A percentile compares a stretch with the other conserved stretches of the same genome.
Conservation (phyloP, 2,329 filamentous ascomycete genomes). For the Celoporthe dispersa region DNA sequence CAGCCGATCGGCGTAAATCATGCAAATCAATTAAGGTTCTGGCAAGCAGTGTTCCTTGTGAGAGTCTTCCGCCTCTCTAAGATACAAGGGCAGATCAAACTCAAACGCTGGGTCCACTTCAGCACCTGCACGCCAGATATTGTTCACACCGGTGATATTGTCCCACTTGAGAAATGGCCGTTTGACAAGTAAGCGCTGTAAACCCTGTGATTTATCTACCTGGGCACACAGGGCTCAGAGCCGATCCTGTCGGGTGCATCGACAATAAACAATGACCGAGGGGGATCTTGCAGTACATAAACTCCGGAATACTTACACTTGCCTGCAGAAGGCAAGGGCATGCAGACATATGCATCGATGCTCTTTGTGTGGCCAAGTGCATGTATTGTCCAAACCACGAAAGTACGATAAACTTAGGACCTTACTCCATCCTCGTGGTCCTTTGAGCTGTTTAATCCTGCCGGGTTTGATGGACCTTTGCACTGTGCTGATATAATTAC, state of each 20-base stretch:
- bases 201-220: too few species aligned
- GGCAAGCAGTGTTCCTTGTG: constrained; percentile 12
- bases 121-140: not conserved
- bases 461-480: too few species aligned
- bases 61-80: not conserved
- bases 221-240: too few species aligned
- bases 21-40: not conserved
- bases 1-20: not conserved
- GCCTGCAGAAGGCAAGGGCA: not conserved
- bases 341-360: not conserved
- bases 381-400: too few species aligned
- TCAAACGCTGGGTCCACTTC: not conserved
- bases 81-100: not conserved
- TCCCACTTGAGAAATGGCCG: too few species aligned
- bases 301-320: too few species aligned
- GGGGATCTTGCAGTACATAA: too few species aligned
- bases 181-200: too few species aligned
- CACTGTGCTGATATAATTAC: not conserved
- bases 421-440: not conserved
- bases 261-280: not conserved
- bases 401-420: not conserved
- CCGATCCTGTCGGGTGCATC: not conserved
- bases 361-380: too few species aligned
- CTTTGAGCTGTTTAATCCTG: too few species aligned
- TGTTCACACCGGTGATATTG: not conserved